A percentile compares a stretch with the other conserved stretches of the same genome.
phyloP scores from a whole-genome alignment of 2,329 filamentous ascomycete species.

The Exophiala sp. region DNA sequence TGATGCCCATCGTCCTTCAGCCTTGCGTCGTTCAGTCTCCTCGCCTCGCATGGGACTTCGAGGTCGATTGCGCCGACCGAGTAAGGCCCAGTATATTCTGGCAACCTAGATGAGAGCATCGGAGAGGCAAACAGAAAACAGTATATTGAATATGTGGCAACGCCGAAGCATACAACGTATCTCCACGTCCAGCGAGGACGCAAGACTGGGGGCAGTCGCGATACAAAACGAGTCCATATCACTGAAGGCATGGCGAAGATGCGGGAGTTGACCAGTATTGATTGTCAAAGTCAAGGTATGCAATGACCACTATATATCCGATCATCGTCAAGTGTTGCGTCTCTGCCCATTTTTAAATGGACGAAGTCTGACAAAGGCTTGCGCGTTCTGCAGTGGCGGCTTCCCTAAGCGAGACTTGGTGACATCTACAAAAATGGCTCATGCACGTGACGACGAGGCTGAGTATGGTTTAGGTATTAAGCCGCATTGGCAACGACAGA shows the following conservation, averaged over 20 bases:
- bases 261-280: conserved; percentile 12
- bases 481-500: no score
- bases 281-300: not conserved
- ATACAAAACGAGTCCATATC: conserved; percentile 11
- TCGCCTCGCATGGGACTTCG: conserved; percentile 23
- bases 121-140: conserved; percentile 22
- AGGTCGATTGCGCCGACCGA: conserved; percentile 28
- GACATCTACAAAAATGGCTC: conserved; percentile 35
- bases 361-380: conserved; percentile 30
- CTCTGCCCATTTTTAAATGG: not conserved
- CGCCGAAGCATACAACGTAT: conserved; percentile 20
- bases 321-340: not conserved
- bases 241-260: conserved; percentile 12
- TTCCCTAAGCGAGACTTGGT: conserved; percentile 26
- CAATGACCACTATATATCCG: not conserved
- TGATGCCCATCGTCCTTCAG: conserved; percentile 21
- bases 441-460: not conserved
- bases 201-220: conserved; percentile 4
- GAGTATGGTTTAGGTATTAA: not conserved
- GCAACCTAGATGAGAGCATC: conserved; percentile 25
- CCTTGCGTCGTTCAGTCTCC: conserved; percentile 20
- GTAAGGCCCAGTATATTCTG: conserved; percentile 26
- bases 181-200: conserved; percentile 23
- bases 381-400: conserved; percentile 10
- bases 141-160: conserved; percentile 19